phyloP scores from a whole-genome alignment of 768 basidiomycete species.

The Leccinum imitatum region DNA sequence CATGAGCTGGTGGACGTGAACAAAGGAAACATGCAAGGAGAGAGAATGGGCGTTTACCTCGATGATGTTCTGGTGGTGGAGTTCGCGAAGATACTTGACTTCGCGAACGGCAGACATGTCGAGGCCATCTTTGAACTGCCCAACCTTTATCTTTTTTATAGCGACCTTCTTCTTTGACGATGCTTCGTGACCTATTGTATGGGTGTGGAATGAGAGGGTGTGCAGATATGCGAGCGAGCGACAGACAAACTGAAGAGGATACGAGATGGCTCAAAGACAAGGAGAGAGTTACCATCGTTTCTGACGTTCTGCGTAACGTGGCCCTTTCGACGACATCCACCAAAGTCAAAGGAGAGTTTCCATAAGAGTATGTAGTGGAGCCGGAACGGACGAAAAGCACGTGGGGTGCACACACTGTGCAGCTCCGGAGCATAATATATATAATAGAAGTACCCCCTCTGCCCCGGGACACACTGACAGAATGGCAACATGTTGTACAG shows the following conservation, averaged over 20 bases:
- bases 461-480: background rate
- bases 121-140: slow-evolving; percentile 95
- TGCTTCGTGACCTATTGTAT: slow-evolving; percentile 66
- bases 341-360: background rate
- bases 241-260: slow-evolving; percentile 39
- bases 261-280: background rate
- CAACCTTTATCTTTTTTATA: slow-evolving; percentile 98
- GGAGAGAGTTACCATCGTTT: slow-evolving; percentile 51
- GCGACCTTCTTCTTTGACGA: slow-evolving; percentile 83
- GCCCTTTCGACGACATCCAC: slow-evolving; percentile 84
- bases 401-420: no score
- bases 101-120: slow-evolving; percentile 99
- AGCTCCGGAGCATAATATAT: no score
- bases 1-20: slow-evolving; percentile 59
- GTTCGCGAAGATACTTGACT: slow-evolving; percentile 93
- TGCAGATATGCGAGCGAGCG: background rate
- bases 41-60: slow-evolving; percentile 50
- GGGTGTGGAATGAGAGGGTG: slow-evolving; percentile 4
- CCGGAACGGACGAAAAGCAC: no score
- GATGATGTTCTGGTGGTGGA: slow-evolving; percentile 93
- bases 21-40: background rate
- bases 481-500: slow-evolving; percentile 31
- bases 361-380: background rate
- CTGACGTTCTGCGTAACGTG: slow-evolving; percentile 61
- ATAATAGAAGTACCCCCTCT: no score